Evolutionary conservation across 768 basidiomycete genomes (phyloP).

Genomic region (Suillus subluteus): DNA sequence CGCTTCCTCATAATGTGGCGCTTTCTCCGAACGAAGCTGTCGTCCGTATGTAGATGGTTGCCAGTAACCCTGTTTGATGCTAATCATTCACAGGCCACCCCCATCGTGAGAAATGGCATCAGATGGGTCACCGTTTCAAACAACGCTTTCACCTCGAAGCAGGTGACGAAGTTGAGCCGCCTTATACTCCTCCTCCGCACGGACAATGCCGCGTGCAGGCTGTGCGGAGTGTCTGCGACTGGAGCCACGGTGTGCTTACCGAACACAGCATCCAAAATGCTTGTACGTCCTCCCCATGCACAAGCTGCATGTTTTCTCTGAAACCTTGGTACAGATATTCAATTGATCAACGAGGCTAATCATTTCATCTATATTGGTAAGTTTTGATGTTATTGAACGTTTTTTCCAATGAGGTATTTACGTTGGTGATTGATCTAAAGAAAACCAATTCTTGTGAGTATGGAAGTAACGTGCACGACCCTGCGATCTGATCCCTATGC

Average conservation of each 20-base stretch:
- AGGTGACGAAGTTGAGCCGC: slow-evolving; percentile 42
- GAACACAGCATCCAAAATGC: slow-evolving; percentile 95
- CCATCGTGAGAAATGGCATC: slow-evolving; percentile 62
- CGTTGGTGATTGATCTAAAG: slow-evolving; percentile 26
- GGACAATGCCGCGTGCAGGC: slow-evolving; percentile 76
- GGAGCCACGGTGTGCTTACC: slow-evolving; percentile 90
- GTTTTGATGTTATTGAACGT: slow-evolving; percentile 27
- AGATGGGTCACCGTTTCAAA: slow-evolving; percentile 59
- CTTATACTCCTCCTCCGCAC: slow-evolving; percentile 46
- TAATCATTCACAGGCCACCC: slow-evolving; percentile 55
- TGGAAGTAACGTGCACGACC: neutral
- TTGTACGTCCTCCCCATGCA: slow-evolving; percentile 54
- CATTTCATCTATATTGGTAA: slow-evolving; percentile 93
- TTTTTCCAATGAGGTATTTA: slow-evolving; percentile 13
- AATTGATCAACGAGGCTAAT: slow-evolving; percentile 81
- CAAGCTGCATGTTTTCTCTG: slow-evolving; percentile 7
- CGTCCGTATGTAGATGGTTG: slow-evolving; percentile 44
- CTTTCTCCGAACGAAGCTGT: slow-evolving; percentile 69
- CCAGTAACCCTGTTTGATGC: neutral
- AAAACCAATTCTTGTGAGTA: slow-evolving; percentile 89
- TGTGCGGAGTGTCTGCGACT: slow-evolving; percentile 86
- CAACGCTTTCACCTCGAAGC: slow-evolving; percentile 63
- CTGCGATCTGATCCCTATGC: slow-evolving; percentile 13
- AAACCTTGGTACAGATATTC: slow-evolving; percentile 51
- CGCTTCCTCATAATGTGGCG: slow-evolving; percentile 73